Evolutionary conservation across 2,329 filamentous ascomycete genomes (phyloP).

Genomic region (Fusarium brevicatenulatum): DNA sequence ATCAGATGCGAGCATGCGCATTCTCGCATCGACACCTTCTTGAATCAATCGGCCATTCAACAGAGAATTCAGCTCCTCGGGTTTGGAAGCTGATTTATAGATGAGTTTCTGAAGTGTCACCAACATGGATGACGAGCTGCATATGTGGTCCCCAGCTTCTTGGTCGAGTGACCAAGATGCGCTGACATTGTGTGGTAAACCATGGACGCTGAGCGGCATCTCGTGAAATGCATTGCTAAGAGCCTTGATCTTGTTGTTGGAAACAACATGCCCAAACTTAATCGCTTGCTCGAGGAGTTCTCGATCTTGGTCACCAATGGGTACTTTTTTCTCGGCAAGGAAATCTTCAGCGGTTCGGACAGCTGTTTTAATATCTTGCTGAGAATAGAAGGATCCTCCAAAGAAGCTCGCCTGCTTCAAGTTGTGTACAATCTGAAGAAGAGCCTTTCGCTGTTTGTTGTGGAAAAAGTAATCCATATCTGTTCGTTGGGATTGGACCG

Average conservation of each 20-base stretch:
- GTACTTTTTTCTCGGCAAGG: conserved; percentile 67
- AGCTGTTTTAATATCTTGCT: conserved; percentile 69
- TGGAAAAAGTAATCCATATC: conserved; percentile 93
- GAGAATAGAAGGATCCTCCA: conserved; percentile 78
- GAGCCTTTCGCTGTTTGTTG: conserved; percentile 71
- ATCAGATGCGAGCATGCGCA: conserved; percentile 42
- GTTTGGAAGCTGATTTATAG: conserved; percentile 55
- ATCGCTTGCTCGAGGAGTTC: conserved; percentile 71
- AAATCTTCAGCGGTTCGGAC: conserved; percentile 76
- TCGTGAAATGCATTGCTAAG: conserved; percentile 78
- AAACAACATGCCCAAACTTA: conserved; percentile 67
- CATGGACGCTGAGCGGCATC: conserved; percentile 76
- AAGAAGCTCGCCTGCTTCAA: conserved; percentile 87
- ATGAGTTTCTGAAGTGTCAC: conserved; percentile 63
- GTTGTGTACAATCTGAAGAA: conserved; percentile 78
- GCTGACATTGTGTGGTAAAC: conserved; percentile 71
- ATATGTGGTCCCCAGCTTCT: conserved; percentile 59
- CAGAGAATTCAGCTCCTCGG: conserved; percentile 58
- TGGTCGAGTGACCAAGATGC: conserved; percentile 74
- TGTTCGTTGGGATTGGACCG: conserved; percentile 84
- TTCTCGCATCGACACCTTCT: conserved; percentile 52
- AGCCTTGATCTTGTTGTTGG: conserved; percentile 70
- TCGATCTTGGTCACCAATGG: conserved; percentile 70
- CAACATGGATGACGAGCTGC: conserved; percentile 62
- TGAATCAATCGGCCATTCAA: conserved; percentile 58